Evolutionary conservation across 1,284 basidiomycete genomes (phyloP), one percentile per base, ranked within the genome.

Genomic region (Cerrena zonata): DNA sequence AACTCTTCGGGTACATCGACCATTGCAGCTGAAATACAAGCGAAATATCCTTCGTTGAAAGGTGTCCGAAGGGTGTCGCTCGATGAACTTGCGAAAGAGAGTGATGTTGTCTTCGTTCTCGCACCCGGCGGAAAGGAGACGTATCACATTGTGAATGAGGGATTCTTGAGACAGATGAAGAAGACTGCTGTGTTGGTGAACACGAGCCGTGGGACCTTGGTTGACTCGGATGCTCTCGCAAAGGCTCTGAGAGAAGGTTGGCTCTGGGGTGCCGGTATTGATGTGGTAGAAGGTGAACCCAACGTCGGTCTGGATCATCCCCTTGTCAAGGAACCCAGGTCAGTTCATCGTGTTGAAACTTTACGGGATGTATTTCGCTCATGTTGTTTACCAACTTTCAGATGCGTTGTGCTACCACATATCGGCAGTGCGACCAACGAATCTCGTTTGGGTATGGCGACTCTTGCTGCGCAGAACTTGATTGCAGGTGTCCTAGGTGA

Each of bases 271-370:
- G 95, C 95, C 0, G 95, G 91, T 0, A 62, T 99, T 4, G 95
- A 99, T 66, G 95, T 98, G 27, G 82, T 97, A 11, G 91, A 94
- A 57, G 91, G 91, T 26, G 95, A 99, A 67, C 95, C 95, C 0
- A 70, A 87, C 44, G 76, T 98, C 26, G 61, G 68, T 0, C 67
- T 71, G 2, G 84, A 89, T 58, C 92, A 98, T 65, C 84, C 88
- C 1, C 69, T 97, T 40, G 82, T 96, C 34, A 79, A 78, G 58
- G 82, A 91, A 53, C 81, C 84, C 5, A 78, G 80, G 81, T 90
- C 58, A 62, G 79, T 65, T 5, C 11, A 48, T n/a, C n/a, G n/a
- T n/a, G n/a, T n/a, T n/a, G n/a, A n/a, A n/a, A n/a, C n/a, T n/a
- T n/a, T n/a, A n/a, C n/a, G n/a, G n/a, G n/a, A n/a, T n/a, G n/a